Evolutionary conservation across 108 stramenopile species (phyloP).

Genomic region (Cyclotella distinguenda): DNA sequence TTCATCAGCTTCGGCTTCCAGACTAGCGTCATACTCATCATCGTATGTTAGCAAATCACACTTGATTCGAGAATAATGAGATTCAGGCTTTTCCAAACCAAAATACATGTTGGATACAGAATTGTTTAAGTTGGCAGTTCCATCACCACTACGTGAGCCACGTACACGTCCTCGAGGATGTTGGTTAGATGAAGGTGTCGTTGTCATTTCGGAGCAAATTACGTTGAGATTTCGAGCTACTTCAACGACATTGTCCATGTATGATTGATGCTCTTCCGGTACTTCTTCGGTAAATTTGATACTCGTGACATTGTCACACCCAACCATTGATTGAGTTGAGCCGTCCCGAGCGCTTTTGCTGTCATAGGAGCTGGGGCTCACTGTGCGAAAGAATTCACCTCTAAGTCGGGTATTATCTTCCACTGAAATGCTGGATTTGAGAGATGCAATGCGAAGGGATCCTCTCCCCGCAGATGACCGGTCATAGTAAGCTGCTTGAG

Average conservation of each 20-base stretch:
- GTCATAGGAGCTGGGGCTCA: neutral
- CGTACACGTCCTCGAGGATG: neutral
- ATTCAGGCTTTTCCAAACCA: slow-evolving; percentile 40
- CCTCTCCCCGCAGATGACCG: slow-evolving; percentile 22
- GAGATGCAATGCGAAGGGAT: slow-evolving; percentile 9
- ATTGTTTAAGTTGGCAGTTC: neutral
- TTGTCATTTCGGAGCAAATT: slow-evolving; percentile 18
- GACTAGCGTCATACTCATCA: slow-evolving; percentile 22
- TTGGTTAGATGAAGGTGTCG: slow-evolving; percentile 7
- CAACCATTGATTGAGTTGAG: no score
- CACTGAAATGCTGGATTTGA: slow-evolving; percentile 23
- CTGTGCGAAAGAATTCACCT: neutral
- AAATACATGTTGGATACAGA: slow-evolving; percentile 3
- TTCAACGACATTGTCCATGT: slow-evolving; percentile 14
- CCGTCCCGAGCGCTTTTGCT: no score
- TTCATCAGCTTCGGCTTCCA: slow-evolving; percentile 11
- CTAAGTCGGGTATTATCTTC: slow-evolving; percentile 19
- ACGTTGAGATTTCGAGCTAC: slow-evolving; percentile 34
- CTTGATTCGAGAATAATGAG: slow-evolving; percentile 27
- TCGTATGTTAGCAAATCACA: slow-evolving; percentile 43
- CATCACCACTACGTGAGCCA: neutral
- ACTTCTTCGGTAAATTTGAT: slow-evolving; percentile 8
- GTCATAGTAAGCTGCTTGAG: neutral
- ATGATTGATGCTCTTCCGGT: slow-evolving; percentile 22
- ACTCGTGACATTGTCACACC: slow-evolving; percentile 17